Evolutionary conservation across 768 basidiomycete species (phyloP), one percentile per base, ranked within the genome.

Genomic region (Artomyces pyxidatus): DNA sequence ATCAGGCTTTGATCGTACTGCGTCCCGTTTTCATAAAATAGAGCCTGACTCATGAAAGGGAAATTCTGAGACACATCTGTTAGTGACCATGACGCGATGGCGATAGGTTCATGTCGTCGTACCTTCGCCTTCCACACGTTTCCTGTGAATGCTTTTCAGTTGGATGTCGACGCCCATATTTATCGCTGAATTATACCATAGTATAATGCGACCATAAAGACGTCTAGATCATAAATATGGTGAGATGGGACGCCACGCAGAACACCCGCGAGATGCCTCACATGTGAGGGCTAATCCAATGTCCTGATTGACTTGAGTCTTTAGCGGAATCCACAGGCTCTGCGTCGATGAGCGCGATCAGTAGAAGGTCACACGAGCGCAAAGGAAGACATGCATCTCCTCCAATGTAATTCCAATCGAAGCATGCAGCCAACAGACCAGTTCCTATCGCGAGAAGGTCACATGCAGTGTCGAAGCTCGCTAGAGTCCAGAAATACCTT

Each of bases 1-100:
- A 65, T 65, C n/a, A 53, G 44, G 16, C 54, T 52, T 47, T 65
- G 64, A 30, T 64, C 53, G 52, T 65, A 65, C 48, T 53, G 52
- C 27, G 58, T 57, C 8, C 60, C 62, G 37, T 56, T 56, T 21
- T 47, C 49, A 40, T 54, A 56, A 41, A 58, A 58, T 8, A 56
- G 49, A 1, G 25, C 55, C 43, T 65, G 63, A 12, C 53, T 54
- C 45, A 64, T 61, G 59, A 64, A 66, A 16, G 63, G 63, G 58
- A 64, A 67, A 19, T 42, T 47, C 41, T 52, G 30, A 17, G 55
- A 42, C 1, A 21, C n/a, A 45, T 51, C 50, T 43, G 49, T 42
- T 12, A 14, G 39, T 45, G 47, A 48, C 46, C 39, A 52, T 42
- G 32, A 48, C 38, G 37, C 44, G 41, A 35, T 50, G 47, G 29